Evolutionary conservation across 148 eudicot genomes (phyloP), one percentile per base, ranked within the genome.

Genomic region (Chenopodium formosanum): DNA sequence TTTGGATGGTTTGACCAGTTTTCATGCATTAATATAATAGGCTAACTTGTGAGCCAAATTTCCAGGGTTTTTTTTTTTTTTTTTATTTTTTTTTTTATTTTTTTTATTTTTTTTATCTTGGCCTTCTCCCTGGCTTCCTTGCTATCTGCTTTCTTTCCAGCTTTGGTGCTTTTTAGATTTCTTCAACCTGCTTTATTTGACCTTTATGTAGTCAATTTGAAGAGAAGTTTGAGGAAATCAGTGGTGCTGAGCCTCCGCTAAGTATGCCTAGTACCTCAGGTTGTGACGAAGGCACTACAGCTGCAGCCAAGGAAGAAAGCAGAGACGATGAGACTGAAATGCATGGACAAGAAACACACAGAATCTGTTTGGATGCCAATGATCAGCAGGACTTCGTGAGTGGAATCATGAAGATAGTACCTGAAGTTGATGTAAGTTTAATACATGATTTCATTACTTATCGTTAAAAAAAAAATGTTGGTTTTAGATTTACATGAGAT

Each of bases 371-470:
- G 20, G 95, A 91, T 75, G 81, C 87, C 73, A 86, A 87, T 84
- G 88, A 91, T 83, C 84, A 92, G 48, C 90, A 85, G 46, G 99
- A 96, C 84, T 92, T 96, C 80, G 91, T 85, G 75, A 89, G 90
- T 85, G 97, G 99, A 81, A 96, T 96, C 87, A 91, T 94, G 92
- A 94, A 96, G 89, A 96, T 96, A 80, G 97, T 96, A 77, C 99
- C 99, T 79, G 95, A 96, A 83, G 94, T 92, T 81, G 97, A 94
- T 84, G 99, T 96, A 89, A 96, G 98, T 96, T 78, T 27, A 14
- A 71, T 76, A 32, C 53, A 20, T 72, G 70, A 75, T 52, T 32
- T 67, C 63, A 69, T 44, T 71, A 17, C 69, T 63, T 78, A 19
- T 40, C 65, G 7, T 66, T 0, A 5, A 0, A 40, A 40, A 37